phyloP scores from a whole-genome alignment of 2,329 filamentous ascomycete genomes.

The Penicillium psychrosexuale region DNA sequence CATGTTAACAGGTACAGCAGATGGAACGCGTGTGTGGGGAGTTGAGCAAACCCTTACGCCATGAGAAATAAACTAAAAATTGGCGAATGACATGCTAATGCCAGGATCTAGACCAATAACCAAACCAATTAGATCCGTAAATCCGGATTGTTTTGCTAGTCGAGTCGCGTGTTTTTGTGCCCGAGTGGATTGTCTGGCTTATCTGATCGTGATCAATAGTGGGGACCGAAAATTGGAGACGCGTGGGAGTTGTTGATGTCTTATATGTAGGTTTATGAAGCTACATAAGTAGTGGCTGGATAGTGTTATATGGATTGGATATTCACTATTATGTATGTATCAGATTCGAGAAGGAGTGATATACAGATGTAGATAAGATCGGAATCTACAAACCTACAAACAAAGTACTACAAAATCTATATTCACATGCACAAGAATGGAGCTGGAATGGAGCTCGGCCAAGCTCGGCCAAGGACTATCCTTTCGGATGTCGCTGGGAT shows the following conservation, averaged over 20 bases:
- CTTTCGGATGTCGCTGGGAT: constrained; percentile 23
- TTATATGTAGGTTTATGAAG: background rate
- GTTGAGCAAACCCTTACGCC: constrained; percentile 1
- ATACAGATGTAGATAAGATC: constrained; percentile 9
- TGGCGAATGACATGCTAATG: background rate
- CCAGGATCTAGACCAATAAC: constrained; percentile 7
- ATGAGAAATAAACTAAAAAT: background rate
- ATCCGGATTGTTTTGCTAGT: constrained; percentile 18
- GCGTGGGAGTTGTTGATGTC: constrained; percentile 6
- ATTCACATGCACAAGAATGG: constrained; percentile 5
- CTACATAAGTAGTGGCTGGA: background rate
- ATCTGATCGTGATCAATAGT: constrained; percentile 14
- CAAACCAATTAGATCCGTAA: constrained; percentile 22
- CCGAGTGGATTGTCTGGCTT: background rate
- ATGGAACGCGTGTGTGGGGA: constrained; percentile 6
- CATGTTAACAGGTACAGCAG: background rate
- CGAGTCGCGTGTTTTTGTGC: constrained; percentile 19
- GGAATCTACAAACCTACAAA: background rate
- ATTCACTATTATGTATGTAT: background rate
- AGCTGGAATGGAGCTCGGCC: constrained; percentile 21
- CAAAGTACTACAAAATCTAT: background rate
- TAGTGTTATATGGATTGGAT: background rate
- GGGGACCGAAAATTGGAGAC: constrained; percentile 12
- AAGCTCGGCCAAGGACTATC: constrained; percentile 19
- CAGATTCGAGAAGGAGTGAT: background rate